Evolutionary conservation across 768 basidiomycete genomes (phyloP).

Genomic region (Suillus subalutaceus): DNA sequence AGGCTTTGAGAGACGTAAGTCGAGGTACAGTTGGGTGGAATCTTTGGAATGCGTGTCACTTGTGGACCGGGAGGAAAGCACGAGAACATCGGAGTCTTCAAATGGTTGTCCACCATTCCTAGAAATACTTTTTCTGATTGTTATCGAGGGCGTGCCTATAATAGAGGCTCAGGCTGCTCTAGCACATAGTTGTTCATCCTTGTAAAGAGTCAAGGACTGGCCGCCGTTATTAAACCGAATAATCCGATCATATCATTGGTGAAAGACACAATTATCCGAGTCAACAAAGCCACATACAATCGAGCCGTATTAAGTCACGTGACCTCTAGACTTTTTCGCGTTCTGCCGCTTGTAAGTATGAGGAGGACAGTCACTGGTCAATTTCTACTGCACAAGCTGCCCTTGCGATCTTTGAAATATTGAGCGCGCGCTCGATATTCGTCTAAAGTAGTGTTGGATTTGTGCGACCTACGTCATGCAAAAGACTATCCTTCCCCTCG

Average conservation of each 20-base stretch:
- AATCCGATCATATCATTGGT: no score
- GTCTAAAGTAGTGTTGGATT: not conserved
- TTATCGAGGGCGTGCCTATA: conserved; percentile 25
- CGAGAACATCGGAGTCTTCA: conserved; percentile 31
- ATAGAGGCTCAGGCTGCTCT: not conserved
- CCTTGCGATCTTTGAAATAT: not conserved
- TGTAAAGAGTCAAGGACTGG: no score
- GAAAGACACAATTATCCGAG: no score
- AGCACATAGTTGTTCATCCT: not conserved
- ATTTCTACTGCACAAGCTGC: not conserved
- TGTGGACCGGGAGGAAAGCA: conserved; percentile 30
- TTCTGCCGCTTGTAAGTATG: not conserved
- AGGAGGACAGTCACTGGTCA: not conserved
- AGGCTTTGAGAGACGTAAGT: conserved; percentile 21
- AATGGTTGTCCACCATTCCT: conserved; percentile 23
- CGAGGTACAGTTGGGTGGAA: conserved; percentile 20
- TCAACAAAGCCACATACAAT: no score
- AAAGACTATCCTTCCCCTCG: conserved; percentile 6
- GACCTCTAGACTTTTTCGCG: not conserved
- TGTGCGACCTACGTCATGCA: not conserved
- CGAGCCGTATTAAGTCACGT: no score
- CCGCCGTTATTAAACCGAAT: no score
- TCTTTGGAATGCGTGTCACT: conserved; percentile 17
- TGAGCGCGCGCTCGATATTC: not conserved
- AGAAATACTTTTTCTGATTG: conserved; percentile 25